Base-by-base conservation (phyloP, 306 rosid species). In the Abrus pulchellus region DNA sequence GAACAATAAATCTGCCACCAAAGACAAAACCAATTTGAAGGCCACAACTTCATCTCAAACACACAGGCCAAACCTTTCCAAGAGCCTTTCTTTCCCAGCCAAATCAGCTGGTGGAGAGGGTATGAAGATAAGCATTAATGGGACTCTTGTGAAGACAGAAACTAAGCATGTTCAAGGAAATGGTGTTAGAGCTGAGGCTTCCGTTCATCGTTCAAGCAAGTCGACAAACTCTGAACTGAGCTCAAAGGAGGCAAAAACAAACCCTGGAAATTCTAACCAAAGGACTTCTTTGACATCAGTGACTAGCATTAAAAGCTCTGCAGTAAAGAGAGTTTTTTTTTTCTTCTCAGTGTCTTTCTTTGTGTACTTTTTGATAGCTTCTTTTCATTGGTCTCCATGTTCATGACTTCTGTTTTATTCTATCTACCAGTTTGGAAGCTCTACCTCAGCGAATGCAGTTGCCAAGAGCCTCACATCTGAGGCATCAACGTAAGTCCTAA, bases 11-110 rank as follows among this genome's bases (percentile, higher is more conserved):
- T 61, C 78, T 79, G 56, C 72, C 40, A 59, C 77, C 41, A 93
- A 89, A 91, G 95, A 90, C 5, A 93, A 91, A 64, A 78, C 85
- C 65, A 90, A 44, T 74, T 57, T 73, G 86, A 91, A 86, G 75
- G 81, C 83, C 28, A 14, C 86, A 44, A 72, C 80, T 29, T 83
- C 81, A 60, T 66, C 92, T 82, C 89, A 85, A 30, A 87, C 65
- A 70, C 92, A 81, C 27, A 83, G 85, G 78, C 80, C 79, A 72
- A 56, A 69, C 40, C 87, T 91, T 72, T 89, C 97, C 69, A 97
- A 91, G 84, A 95, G 97, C 80, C 88, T 90, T 68, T 87, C 97
- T 29, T 89, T 93, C 76, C 97, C 97, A 9, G 48, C 91, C n/a
- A 92, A 83, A 85, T 77, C 89, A 75, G 77, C 83, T 77, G 59